A percentile compares a stretch with the other conserved stretches of the same genome.
Conservation (phyloP, 345 rosid species). For the Eucalyptus globulus region DNA sequence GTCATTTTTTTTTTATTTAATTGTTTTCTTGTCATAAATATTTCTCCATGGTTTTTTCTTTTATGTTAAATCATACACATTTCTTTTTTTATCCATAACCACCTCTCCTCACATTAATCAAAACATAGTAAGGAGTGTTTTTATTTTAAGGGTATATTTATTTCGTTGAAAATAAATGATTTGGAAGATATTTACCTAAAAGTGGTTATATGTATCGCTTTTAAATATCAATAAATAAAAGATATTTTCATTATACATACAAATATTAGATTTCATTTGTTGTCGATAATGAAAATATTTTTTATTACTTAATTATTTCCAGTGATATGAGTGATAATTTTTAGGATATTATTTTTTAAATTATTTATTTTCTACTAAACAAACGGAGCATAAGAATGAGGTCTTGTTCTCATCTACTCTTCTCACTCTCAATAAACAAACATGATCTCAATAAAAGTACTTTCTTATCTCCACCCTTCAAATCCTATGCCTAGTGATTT, state of each 20-base stretch:
- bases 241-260: too few relatives aligned
- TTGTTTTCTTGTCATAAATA: background rate
- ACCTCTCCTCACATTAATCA: background rate
- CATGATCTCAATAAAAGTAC: background rate
- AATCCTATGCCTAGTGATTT: background rate
- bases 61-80: background rate
- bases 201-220: too few relatives aligned
- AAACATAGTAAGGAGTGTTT: background rate
- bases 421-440: background rate
- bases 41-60: background rate
- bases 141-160: background rate
- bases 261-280: too few relatives aligned
- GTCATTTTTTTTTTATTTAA: background rate
- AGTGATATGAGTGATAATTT: too few relatives aligned
- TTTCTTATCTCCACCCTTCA: background rate
- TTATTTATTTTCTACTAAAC: too few relatives aligned
- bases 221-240: too few relatives aligned
- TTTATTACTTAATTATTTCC: too few relatives aligned
- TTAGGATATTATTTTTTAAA: too few relatives aligned
- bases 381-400: background rate
- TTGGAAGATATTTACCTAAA: too few relatives aligned
- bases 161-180: too few relatives aligned
- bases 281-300: too few relatives aligned
- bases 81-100: background rate
- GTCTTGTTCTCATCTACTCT: background rate